Evolutionary conservation across 179 eudicot genomes (phyloP), one percentile per base, ranked within the genome.

Genomic region (Silene noctiflora): DNA sequence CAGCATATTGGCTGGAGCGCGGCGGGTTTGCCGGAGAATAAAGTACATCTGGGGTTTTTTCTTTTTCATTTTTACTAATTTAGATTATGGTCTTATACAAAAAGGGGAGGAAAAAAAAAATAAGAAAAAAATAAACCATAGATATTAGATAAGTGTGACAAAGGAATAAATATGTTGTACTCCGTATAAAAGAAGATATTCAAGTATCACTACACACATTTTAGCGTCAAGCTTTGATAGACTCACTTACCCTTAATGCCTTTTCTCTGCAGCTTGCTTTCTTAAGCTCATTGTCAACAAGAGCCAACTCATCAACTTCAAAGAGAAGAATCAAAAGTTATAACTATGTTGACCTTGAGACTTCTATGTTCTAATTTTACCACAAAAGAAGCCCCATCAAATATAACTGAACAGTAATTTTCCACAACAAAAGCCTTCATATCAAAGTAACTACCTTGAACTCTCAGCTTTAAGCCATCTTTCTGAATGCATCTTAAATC

Each of bases 191-290:
- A 33, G 48, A 59, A 73, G 4, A 33, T 51, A 20, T 59, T 59
- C 27, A 20, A 24, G 66, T n/a, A 61, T 6, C 20, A 56, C 61
- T 60, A 9, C 25, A 7, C 29, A 69, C 9, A 69, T 70, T 3
- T 48, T 31, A 29, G 51, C 48, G 29, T 21, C 65, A 72, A 29
- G 27, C 51, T 55, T 72, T 55, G 59, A 58, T 55, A 10, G 24
- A 55, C 69, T 22, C 65, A 48, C 68, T 72, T 84, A 93, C 99
- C 99, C 89, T 85, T 75, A 82, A 72, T 74, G 92, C 99, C 76
- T 91, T 88, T 24, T 85, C 89, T 86, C 99, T 88, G 89, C 98
- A 93, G 80, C 82, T 76, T 35, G 98, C 97, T 84, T 85, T 93
- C 79, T 80, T 84, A 78, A 93, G 81, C 82, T 96, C 99, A 84